Evolutionary conservation across 129 eudicot genomes (phyloP).

Genomic region (Mikania micrantha): DNA sequence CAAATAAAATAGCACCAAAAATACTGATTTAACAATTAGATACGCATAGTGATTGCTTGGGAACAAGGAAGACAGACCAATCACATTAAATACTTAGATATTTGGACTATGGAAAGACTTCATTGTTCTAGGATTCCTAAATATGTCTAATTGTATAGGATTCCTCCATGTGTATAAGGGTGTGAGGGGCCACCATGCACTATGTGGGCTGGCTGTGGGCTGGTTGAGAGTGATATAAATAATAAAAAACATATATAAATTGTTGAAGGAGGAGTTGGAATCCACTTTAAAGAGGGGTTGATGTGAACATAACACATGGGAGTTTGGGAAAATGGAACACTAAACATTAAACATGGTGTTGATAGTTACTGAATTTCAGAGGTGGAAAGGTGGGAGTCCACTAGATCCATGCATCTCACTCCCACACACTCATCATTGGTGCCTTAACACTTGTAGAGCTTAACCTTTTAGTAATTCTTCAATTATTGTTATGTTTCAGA

Average conservation of each 20-base stretch:
- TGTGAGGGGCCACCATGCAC: constrained; percentile 33
- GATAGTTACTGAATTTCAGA: constrained; percentile 37
- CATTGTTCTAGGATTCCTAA: constrained; percentile 24
- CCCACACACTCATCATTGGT: constrained; percentile 42
- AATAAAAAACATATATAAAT: background rate
- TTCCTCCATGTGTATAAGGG: constrained; percentile 25
- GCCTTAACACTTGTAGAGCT: constrained; percentile 20
- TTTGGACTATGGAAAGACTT: constrained; percentile 12
- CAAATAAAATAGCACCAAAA: constrained; percentile 2
- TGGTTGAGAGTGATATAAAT: constrained; percentile 5
- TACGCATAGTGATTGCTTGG: constrained; percentile 33
- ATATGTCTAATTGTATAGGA: constrained; percentile 21
- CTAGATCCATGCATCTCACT: constrained; percentile 28
- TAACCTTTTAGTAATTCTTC: constrained; percentile 17
- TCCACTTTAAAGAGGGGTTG: constrained; percentile 52
- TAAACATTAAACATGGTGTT: constrained; percentile 34
- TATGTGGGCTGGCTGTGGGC: constrained; percentile 9
- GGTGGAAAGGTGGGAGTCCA: constrained; percentile 73
- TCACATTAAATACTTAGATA: constrained; percentile 36
- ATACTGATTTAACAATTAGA: constrained; percentile 3
- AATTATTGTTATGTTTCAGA: constrained; percentile 7
- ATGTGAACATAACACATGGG: constrained; percentile 62
- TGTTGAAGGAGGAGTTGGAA: constrained; percentile 80
- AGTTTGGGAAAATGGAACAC: constrained; percentile 39
- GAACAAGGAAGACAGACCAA: constrained; percentile 25